phyloP scores from a whole-genome alignment of 106 monocot genomes.

The Dendrobium catenatum region DNA sequence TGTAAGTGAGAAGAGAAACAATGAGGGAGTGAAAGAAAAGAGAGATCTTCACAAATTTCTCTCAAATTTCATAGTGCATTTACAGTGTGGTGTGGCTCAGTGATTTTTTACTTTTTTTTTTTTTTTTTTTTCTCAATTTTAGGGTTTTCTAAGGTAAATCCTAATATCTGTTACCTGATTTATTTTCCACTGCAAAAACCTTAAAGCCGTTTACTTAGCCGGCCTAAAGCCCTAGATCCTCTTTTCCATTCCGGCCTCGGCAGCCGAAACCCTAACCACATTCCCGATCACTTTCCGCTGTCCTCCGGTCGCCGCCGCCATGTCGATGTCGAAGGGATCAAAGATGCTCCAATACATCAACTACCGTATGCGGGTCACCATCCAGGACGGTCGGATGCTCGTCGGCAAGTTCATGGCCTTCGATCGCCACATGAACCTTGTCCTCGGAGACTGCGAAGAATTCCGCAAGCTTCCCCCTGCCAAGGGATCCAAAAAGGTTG shows the following conservation, averaged over 20 bases:
- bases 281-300: background rate
- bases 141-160: no score
- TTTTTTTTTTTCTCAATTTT: no score
- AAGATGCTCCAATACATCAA: constrained; percentile 99
- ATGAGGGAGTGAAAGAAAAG: no score
- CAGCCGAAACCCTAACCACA: background rate
- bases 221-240: background rate
- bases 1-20: no score
- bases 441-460: constrained; percentile 99
- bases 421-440: constrained; percentile 99
- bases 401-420: constrained; percentile 99
- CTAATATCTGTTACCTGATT: no score
- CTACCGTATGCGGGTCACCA: constrained; percentile 97
- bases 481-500: constrained; percentile 30
- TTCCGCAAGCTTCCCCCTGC: constrained; percentile 79
- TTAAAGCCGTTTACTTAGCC: background rate
- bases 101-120: no score
- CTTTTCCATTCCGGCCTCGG: background rate
- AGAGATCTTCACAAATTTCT: no score
- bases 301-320: constrained; percentile 12
- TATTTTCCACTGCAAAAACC: background rate
- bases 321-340: constrained; percentile 97
- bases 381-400: constrained; percentile 92
- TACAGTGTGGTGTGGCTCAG: no score
- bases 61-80: no score